Evolutionary conservation across 805 yeast genomes (phyloP).

Genomic region (Yarrowia sp.): DNA sequence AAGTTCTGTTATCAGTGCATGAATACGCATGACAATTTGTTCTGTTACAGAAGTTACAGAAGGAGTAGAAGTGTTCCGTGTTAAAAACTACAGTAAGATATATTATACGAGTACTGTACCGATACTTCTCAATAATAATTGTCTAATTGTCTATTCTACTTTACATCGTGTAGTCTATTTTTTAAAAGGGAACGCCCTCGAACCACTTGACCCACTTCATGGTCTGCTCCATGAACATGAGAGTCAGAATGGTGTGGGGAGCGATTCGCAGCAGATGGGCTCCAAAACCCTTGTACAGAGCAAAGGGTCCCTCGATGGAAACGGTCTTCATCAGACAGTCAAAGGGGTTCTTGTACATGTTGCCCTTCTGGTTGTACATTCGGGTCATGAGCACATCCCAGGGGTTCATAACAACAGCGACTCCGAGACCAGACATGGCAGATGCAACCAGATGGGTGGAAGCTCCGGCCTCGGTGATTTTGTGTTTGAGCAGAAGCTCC

Average conservation of each 20-base stretch:
- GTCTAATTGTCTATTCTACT: conserved; percentile 10
- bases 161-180: background rate
- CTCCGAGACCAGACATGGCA: conserved; percentile 83
- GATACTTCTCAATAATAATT: too few species aligned
- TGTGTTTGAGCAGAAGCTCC: conserved; percentile 51
- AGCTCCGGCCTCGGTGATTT: conserved; percentile 59
- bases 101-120: too few species aligned
- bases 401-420: conserved; percentile 93
- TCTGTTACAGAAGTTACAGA: background rate
- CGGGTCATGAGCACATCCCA: conserved; percentile 95
- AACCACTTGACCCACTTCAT: conserved; percentile 55
- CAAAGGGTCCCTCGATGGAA: conserved; percentile 74
- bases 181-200: conserved; percentile 41
- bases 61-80: too few species aligned
- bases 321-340: conserved; percentile 88
- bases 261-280: conserved; percentile 91
- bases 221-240: conserved; percentile 94
- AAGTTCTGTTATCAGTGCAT: background rate
- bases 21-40: background rate
- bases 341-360: conserved; percentile 71
- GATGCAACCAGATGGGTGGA: conserved; percentile 69
- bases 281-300: conserved; percentile 90
- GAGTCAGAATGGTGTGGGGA: conserved; percentile 84
- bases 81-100: too few species aligned
- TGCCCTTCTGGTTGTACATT: conserved; percentile 90